These are phyloP conservation scores for Halophytophthora polymorphica DNA, from an alignment of 352 stramenopile species.

Conservation along the genomic window DNA sequence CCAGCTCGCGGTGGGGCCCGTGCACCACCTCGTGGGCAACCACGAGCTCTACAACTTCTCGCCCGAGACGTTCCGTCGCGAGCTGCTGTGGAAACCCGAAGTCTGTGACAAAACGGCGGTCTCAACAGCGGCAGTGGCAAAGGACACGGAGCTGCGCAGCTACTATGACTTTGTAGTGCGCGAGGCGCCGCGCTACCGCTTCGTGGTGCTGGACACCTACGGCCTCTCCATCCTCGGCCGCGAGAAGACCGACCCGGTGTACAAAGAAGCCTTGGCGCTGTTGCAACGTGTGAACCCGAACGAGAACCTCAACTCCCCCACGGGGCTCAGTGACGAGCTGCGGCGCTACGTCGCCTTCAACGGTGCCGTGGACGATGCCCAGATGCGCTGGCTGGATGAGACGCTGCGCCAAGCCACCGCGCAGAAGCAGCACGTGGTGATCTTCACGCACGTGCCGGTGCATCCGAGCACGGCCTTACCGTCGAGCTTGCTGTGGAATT, in stretches of 20 bases:
- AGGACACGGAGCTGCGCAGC: constrained; percentile 11
- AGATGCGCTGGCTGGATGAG: constrained; percentile 56
- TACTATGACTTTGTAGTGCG: constrained; percentile 71
- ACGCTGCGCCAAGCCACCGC: constrained; percentile 29
- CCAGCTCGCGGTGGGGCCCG: constrained; percentile 34
- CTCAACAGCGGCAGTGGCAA: neutral
- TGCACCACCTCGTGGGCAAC: constrained; percentile 82
- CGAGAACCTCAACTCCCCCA: constrained; percentile 70
- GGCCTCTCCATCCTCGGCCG: constrained; percentile 61
- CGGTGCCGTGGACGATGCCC: constrained; percentile 51
- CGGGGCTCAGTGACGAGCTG: constrained; percentile 35
- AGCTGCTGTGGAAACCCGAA: constrained; percentile 36
- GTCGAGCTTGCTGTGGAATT: constrained; percentile 76
- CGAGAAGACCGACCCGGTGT: constrained; percentile 37
- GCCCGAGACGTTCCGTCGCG: constrained; percentile 32
- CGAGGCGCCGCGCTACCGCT: constrained; percentile 43
- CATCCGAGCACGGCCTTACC: constrained; percentile 36
- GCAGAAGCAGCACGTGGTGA: constrained; percentile 46
- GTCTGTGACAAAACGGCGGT: too few relatives aligned
- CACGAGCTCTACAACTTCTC: constrained; percentile 86
- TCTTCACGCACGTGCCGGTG: constrained; percentile 76
- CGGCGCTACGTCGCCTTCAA: constrained; percentile 79
- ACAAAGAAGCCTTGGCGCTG: constrained; percentile 34
- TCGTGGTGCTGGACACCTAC: constrained; percentile 73
- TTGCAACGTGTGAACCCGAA: constrained; percentile 62